Evolutionary conservation across 768 basidiomycete species (phyloP), one percentile per base, ranked within the genome.

Genomic region (Suillus clintonianus): DNA sequence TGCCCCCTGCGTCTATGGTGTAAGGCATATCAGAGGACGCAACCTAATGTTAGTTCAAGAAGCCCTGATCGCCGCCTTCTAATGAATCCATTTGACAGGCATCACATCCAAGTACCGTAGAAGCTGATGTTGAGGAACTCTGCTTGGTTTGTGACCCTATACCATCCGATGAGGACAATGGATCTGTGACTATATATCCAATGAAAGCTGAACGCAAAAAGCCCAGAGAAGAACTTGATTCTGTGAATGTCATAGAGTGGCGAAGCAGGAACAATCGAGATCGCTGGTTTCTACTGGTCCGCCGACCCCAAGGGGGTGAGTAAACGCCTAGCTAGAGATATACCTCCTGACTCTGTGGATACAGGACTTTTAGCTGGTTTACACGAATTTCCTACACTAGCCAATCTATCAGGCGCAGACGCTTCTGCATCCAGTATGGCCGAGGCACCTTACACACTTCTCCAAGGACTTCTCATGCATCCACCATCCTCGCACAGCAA

Each of bases 201-300:
- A 94, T 97, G 91, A 91, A 89, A 70, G 85, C 81, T 22, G 86
- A 88, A 58, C 89, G 89, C 65, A 96, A 95, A 78, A 92, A 89
- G 70, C 86, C 88, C 13, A 82, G 94, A 58, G 89, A 92, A 72
- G 96, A 99, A 71, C 78, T 91, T 50, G 94, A 95, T 72, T 80
- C 90, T 15, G 93, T 97, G 14, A 91, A 87, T 68, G 88, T 94
- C n/a, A 77, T 97, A 36, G 93, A 95, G 77, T 96, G 94, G 91
- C 78, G 80, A 39, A 69, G 74, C 15, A 60, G 62, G 15, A 65
- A 76, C 51, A 68, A 76, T 36, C 61, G 72, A 27, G 76, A 84
- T 34, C 82, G 89, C 58, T 85, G 82, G 77, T 91, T 95, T 72
- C 76, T 97, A 8, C 85, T 97, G 63, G 83, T 91, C 63, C 88